phyloP scores from a whole-genome alignment of 345 rosid species.

The Pseudoturritis turrita region DNA sequence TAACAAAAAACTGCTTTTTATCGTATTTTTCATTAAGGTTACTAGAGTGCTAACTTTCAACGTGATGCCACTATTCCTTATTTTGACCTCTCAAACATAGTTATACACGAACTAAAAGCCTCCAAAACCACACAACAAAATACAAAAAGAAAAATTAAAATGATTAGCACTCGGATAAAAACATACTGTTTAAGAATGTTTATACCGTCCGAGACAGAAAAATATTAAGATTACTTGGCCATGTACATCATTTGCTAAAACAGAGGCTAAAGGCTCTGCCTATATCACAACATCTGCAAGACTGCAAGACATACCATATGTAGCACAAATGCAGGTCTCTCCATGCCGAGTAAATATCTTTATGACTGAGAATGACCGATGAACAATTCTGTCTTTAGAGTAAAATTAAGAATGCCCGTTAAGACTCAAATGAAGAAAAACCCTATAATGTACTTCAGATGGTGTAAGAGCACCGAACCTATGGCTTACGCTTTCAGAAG shows the following conservation, averaged over 20 bases:
- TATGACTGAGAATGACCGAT: slow-evolving; percentile 61
- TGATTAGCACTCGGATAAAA: too few species aligned
- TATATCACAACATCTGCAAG: slow-evolving; percentile 72
- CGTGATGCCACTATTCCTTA: too few species aligned
- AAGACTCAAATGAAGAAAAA: not conserved
- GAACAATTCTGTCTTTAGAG: slow-evolving; percentile 61
- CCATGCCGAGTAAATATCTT: slow-evolving; percentile 61
- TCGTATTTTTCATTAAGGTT: too few species aligned
- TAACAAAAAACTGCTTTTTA: too few species aligned
- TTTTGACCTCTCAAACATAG: too few species aligned
- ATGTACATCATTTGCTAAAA: slow-evolving; percentile 87
- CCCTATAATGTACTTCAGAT: not conserved
- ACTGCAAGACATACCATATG: slow-evolving; percentile 69
- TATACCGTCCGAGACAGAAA: too few species aligned
- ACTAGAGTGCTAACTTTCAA: too few species aligned
- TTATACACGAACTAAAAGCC: too few species aligned
- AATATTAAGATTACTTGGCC: slow-evolving; percentile 59
- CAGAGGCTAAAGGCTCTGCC: slow-evolving; percentile 83
- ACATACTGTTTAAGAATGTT: too few species aligned
- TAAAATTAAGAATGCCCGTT: not conserved
- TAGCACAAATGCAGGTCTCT: slow-evolving; percentile 44
- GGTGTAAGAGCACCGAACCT: not conserved
- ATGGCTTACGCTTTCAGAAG: slow-evolving; percentile 63
- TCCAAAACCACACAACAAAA: too few species aligned
- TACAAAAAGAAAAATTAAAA: too few species aligned